These are phyloP conservation scores for Solanum chmielewskii DNA, from an alignment of 257 asterid genomes.

Conservation along the genomic window DNA sequence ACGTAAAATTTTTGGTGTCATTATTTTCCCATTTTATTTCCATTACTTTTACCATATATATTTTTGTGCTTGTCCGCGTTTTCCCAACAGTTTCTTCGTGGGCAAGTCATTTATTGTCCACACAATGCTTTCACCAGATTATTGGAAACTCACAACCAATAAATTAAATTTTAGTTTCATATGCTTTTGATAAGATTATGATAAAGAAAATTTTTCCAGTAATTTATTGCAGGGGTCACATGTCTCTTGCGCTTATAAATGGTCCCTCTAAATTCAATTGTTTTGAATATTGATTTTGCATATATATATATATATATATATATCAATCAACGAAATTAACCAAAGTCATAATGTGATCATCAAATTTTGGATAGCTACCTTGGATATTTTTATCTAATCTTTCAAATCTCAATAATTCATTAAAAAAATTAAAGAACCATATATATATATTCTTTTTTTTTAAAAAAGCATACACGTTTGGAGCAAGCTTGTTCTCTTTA, in stretches of 20 bases:
- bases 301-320: background rate
- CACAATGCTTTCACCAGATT: background rate
- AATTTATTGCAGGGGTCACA: background rate
- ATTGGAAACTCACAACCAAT: background rate
- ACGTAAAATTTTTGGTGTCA: too few species aligned
- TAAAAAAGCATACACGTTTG: background rate
- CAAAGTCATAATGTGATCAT: background rate
- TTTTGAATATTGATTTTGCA: background rate
- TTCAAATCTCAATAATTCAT: background rate
- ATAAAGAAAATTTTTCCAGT: background rate
- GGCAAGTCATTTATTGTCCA: background rate
- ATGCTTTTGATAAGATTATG: background rate
- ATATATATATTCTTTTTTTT: background rate
- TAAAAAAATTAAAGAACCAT: background rate
- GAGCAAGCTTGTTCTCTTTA: background rate
- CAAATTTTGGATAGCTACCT: background rate
- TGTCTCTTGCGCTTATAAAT: background rate
- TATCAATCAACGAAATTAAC: background rate
- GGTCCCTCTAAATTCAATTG: background rate
- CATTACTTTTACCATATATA: too few species aligned
- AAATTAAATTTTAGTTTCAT: background rate
- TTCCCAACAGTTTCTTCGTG: background rate
- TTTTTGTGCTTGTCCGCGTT: too few species aligned
- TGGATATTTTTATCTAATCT: background rate
- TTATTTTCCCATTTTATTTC: too few species aligned